These are phyloP conservation scores for Cytospora chrysosperma DNA, from an alignment of 2,329 filamentous ascomycete genomes.

Conservation along the genomic window DNA sequence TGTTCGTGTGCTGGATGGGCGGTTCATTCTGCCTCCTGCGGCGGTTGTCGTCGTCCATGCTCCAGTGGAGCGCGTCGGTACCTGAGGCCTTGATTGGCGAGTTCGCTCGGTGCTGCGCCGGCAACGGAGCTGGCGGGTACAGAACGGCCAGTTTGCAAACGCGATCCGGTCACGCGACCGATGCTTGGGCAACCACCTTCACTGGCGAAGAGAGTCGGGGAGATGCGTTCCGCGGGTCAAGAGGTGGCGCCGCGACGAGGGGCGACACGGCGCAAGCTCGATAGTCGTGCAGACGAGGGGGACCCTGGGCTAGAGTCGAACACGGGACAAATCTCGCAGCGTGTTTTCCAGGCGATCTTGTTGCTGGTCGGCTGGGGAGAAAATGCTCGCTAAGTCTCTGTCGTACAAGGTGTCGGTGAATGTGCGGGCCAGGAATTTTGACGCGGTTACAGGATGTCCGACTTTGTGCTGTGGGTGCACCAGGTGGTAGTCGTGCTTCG, in stretches of 20 bases:
- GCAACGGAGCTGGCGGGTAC: slow-evolving; percentile 62
- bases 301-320: slow-evolving; percentile 13
- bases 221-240: slow-evolving; percentile 14
- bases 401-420: slow-evolving; percentile 20
- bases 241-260: slow-evolving; percentile 14
- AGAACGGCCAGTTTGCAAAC: slow-evolving; percentile 61
- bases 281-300: slow-evolving; percentile 21
- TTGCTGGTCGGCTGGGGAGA: slow-evolving; percentile 9
- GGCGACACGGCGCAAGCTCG: slow-evolving; percentile 16
- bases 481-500: slow-evolving; percentile 21
- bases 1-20: slow-evolving; percentile 60
- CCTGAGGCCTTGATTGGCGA: slow-evolving; percentile 53
- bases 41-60: slow-evolving; percentile 77
- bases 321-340: slow-evolving; percentile 19
- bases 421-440: slow-evolving; percentile 18
- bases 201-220: slow-evolving; percentile 12
- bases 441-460: slow-evolving; percentile 20
- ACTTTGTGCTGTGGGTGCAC: slow-evolving; percentile 18
- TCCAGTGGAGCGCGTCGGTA: slow-evolving; percentile 52
- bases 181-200: slow-evolving; percentile 16
- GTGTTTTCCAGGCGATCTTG: slow-evolving; percentile 12
- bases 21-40: slow-evolving; percentile 71
- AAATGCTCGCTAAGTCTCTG: slow-evolving; percentile 14
- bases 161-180: slow-evolving; percentile 35
- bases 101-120: slow-evolving; percentile 64